Percentiles rank a stretch among this genome's conserved stretches.
Evolutionary conservation across 495 filamentous ascomycete species (phyloP).

Genomic region (Penicillium mononematosum): DNA sequence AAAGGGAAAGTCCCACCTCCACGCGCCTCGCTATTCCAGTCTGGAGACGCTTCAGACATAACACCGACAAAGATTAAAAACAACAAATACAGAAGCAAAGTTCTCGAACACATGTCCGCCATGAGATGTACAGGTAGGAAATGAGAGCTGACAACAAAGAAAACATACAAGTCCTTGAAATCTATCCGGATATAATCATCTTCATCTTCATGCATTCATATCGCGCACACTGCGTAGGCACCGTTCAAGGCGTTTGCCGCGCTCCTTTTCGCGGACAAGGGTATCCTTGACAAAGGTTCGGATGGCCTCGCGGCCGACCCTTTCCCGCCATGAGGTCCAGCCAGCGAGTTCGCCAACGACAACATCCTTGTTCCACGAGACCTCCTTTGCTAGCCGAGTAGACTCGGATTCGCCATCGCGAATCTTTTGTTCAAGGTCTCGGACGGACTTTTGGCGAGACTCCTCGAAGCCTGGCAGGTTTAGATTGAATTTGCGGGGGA

Average conservation of each 20-base stretch:
- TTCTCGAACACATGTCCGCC: slow-evolving; percentile 20
- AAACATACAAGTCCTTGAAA: slow-evolving; percentile 1
- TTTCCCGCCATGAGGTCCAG: slow-evolving; percentile 85
- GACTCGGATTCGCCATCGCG: slow-evolving; percentile 62
- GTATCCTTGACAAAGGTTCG: slow-evolving; percentile 72
- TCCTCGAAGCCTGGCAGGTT: slow-evolving; percentile 71
- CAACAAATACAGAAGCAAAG: slow-evolving; percentile 13
- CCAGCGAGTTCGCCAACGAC: slow-evolving; percentile 89
- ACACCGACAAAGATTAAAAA: slow-evolving; percentile 3
- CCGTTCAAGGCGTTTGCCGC: slow-evolving; percentile 76
- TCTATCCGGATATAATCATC: slow-evolving; percentile 18
- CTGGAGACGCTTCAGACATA: slow-evolving; percentile 1
- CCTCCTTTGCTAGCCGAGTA: slow-evolving; percentile 65
- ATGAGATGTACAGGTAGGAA: slow-evolving; percentile 26
- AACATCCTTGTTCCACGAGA: slow-evolving; percentile 89
- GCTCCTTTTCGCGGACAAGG: slow-evolving; percentile 72
- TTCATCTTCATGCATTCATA: slow-evolving; percentile 21
- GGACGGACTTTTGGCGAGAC: slow-evolving; percentile 73
- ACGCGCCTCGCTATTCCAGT: slow-evolving; percentile 7
- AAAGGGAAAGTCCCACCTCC: neutral
- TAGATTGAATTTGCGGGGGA: slow-evolving; percentile 51
- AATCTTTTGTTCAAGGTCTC: slow-evolving; percentile 75
- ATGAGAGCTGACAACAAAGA: neutral
- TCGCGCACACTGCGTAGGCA: slow-evolving; percentile 45
- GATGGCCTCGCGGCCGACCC: slow-evolving; percentile 70